Percentiles rank a stretch among this genome's conserved stretches.
Conservation (phyloP, 257 asterid genomes). For the Capsicum rhomboideum region DNA sequence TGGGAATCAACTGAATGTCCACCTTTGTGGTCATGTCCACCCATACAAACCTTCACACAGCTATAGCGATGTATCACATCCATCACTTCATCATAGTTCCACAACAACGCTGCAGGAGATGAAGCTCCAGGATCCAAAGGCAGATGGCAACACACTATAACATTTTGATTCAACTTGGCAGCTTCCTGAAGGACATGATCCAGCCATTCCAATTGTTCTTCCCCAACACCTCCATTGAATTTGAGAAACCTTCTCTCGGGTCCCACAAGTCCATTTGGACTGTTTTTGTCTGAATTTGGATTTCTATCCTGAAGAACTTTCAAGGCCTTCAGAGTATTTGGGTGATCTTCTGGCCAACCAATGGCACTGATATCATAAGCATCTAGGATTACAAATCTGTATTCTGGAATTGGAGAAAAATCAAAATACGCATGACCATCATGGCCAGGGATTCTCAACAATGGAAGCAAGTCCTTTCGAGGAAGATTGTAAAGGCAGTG, state of each 20-base stretch:
- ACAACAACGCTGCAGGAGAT: conserved; percentile 45
- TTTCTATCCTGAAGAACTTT: conserved; percentile 54
- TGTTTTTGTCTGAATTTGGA: conserved; percentile 76
- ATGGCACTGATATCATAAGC: conserved; percentile 82
- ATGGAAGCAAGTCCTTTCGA: conserved; percentile 66
- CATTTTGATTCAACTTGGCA: conserved; percentile 52
- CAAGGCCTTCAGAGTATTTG: conserved; percentile 47
- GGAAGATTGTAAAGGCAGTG: conserved; percentile 97
- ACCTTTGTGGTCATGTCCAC: conserved; percentile 83
- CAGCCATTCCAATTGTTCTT: conserved; percentile 82
- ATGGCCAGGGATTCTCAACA: conserved; percentile 42
- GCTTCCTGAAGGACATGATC: conserved; percentile 60
- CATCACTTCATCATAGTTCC: conserved; percentile 94
- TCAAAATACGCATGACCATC: conserved; percentile 66
- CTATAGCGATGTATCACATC: conserved; percentile 58
- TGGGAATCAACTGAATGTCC: conserved; percentile 60
- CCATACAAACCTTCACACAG: conserved; percentile 80
- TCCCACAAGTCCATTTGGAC: conserved; percentile 80
- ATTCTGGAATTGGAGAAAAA: conserved; percentile 70
- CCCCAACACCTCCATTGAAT: conserved; percentile 90
- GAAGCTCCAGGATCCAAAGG: conserved; percentile 63
- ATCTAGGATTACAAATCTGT: conserved; percentile 73
- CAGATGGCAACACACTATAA: conserved; percentile 69
- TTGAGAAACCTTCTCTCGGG: conserved; percentile 67
- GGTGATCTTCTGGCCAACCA: conserved; percentile 85